Conservation (phyloP, 192 early-diverging fungal genomes). For the Podila clonocystis region DNA sequence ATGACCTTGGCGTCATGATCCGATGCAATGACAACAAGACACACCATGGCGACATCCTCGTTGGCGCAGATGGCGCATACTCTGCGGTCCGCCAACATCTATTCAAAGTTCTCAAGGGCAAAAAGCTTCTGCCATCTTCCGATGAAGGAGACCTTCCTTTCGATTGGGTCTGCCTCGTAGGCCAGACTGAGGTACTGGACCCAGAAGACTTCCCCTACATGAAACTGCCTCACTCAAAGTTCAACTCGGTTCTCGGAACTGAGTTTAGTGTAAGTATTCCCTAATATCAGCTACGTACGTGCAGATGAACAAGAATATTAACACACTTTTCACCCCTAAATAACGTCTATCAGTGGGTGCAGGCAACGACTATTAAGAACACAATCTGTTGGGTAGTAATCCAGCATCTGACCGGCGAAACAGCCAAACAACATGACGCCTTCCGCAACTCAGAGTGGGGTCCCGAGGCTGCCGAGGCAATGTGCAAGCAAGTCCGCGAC, state of each 20-base stretch:
- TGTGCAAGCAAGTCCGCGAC: not conserved
- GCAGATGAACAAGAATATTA: no score
- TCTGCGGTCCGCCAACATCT: not conserved
- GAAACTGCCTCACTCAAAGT: not conserved
- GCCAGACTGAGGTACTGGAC: not conserved
- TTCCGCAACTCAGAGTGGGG: constrained; percentile 11
- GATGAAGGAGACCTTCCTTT: not conserved
- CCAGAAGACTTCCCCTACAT: not conserved
- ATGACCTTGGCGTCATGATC: no score
- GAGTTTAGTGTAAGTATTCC: no score
- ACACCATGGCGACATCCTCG: not conserved
- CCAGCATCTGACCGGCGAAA: no score
- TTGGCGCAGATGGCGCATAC: constrained; percentile 5
- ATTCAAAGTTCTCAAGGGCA: no score
- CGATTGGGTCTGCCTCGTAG: constrained; percentile 1
- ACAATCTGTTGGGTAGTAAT: no score
- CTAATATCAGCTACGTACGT: no score
- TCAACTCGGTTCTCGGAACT: not conserved
- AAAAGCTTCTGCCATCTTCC: not conserved
- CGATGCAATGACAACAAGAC: not conserved
- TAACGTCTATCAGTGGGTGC: no score
- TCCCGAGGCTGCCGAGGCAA: not conserved
- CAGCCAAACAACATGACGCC: no score
- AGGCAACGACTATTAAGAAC: no score
- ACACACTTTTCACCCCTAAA: no score